Percentiles rank a stretch among this genome's conserved stretches.
Conservation (phyloP, 352 stramenopile species). For the Ochromonadaceae sp. region DNA sequence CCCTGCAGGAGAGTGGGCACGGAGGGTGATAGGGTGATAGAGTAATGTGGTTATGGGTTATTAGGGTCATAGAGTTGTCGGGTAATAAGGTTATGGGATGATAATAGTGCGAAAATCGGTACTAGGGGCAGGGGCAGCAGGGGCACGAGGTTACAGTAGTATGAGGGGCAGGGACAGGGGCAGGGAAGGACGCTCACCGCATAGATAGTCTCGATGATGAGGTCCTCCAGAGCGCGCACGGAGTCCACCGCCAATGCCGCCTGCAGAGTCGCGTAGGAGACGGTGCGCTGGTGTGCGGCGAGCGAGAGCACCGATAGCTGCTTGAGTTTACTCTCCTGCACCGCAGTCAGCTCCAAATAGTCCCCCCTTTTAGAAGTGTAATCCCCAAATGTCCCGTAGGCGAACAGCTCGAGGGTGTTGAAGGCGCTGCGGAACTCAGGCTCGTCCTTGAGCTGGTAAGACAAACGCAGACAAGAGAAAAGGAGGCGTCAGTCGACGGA, state of each 20-base stretch:
- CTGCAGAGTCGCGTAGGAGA: constrained; percentile 51
- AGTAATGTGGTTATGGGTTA: too few relatives aligned
- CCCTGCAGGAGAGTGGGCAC: neutral
- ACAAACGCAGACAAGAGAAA: too few relatives aligned
- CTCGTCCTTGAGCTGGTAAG: too few relatives aligned
- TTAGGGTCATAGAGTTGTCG: too few relatives aligned
- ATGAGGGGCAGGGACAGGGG: constrained; percentile 22
- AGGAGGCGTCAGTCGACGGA: too few relatives aligned
- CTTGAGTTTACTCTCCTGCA: constrained; percentile 58
- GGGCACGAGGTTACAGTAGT: constrained; percentile 32
- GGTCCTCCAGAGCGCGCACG: constrained; percentile 68
- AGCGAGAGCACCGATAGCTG: constrained; percentile 69
- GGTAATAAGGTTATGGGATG: too few relatives aligned
- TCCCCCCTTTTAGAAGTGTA: constrained; percentile 44
- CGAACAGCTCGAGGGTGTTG: constrained; percentile 55
- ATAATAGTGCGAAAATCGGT: too few relatives aligned
- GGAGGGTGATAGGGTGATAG: too few relatives aligned
- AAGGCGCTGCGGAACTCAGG: too few relatives aligned
- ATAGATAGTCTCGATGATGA: constrained; percentile 80
- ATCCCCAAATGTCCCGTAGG: constrained; percentile 62
- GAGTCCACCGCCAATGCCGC: constrained; percentile 50
- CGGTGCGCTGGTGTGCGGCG: constrained; percentile 54
- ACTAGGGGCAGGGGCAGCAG: too few relatives aligned
- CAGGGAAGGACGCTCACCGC: constrained; percentile 37
- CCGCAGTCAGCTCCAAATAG: constrained; percentile 37